Evolutionary conservation across 768 basidiomycete genomes (phyloP), one percentile per base, ranked within the genome.

Genomic region (Leucocoprinus leucothites): DNA sequence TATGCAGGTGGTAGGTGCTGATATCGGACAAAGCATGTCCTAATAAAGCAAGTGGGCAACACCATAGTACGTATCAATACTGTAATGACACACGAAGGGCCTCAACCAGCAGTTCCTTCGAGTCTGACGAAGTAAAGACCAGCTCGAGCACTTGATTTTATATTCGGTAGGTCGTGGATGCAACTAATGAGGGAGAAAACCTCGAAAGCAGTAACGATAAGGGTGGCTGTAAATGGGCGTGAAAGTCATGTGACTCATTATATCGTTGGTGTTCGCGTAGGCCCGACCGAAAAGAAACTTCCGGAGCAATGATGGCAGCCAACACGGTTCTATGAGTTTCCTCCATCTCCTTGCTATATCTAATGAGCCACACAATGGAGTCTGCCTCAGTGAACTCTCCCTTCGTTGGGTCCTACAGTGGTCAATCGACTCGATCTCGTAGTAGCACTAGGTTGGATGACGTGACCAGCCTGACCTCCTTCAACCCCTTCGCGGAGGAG

Each of bases 401-500:
- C 24, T 60, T 69, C 45, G 60, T 70, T 13, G 67, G 67, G 46
- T 67, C 72, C 7, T 63, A 72, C 48, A 76, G 70, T 53, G 70
- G 73, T 14, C 71, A 73, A 16, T 78, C 80, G 9, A 82, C 79
- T 19, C 74, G 84, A 64, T 87, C 86, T 11, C 78, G 84, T 60
- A 84, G 82, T 68, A 84, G 78, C 67, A 78, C 80, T 28, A 85
- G 79, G 63, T 67, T 86, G 48, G 76, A 78, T 63, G 90, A 90
- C 74, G 78, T 86, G 42, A 79, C 80, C 43, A 82, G 84, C 64
- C 72, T 94, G 54, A 94, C 93, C 25, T 89, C 89, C 48, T 92
- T 89, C 77, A 94, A 94, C 67, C 91, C 91, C 5, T 94, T 93
- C 74, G 84, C 89, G n/a, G 90, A 92, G 65, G 93, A 94, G 67